Evolutionary conservation across 1,284 basidiomycete genomes (phyloP), one percentile per base, ranked within the genome.

Genomic region (Apiotrichum sp.): DNA sequence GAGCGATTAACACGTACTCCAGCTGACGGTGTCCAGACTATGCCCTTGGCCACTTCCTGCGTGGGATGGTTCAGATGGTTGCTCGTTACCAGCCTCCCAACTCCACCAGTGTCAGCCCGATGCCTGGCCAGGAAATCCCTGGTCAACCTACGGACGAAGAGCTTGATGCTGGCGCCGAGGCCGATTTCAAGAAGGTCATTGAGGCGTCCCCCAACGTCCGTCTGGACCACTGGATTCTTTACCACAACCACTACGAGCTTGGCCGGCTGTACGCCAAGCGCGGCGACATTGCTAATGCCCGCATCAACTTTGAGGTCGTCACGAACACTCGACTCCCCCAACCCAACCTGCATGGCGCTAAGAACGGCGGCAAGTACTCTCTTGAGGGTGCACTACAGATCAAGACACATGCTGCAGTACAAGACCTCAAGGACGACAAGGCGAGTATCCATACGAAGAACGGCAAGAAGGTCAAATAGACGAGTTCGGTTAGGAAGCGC

Each of bases 241-340:
- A 88, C 72, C 83, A 86, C 64, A 80, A 86, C 22, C 88, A 93
- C 72, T 91, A 87, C 71, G 89, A 93, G 73, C 79, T 87, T 3
- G 90, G 87, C 0, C 78, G 86, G 6, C 78, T 92, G 34, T 79
- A 85, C 47, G 82, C 84, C 4, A 82, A 83, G 57, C 80, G 82
- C 60, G 84, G 83, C 0, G 78, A 86, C 52, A 74, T 77, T 13
- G 77, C 78, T 0, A 80, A 78, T 22, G 88, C 88, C 1, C 80
- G 77, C 59, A 68, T 73, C 31, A 82, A 91, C 65, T 85, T 89
- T 66, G 84, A 88, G 56, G 78, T 87, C 33, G 83, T 92, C 50
- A 77, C 83, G 62, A 79, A 51, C 49, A 52, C 50, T 36, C 74
- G 75, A 64, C 57, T 71, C 9, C 62, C 68, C 22, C 68, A 72